A percentile compares a stretch with the other conserved stretches of the same genome.
Evolutionary conservation across 2,329 filamentous ascomycete genomes (phyloP).

Genomic region (Hypoxylon sp.): DNA sequence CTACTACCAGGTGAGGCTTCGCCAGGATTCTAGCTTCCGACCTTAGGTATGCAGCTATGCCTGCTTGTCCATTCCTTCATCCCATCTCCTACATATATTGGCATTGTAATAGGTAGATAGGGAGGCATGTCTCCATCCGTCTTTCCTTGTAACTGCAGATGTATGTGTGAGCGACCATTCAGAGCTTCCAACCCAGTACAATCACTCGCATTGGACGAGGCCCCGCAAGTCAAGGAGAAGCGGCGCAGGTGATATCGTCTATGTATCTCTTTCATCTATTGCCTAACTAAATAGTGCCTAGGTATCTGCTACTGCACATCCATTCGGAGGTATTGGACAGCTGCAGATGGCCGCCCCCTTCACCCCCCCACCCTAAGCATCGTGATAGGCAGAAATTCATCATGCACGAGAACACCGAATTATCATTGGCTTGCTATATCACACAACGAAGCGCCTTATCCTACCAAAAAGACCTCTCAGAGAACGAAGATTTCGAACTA

Average conservation of each 20-base stretch:
- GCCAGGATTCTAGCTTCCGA: slow-evolving; percentile 37
- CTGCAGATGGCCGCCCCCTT: slow-evolving; percentile 37
- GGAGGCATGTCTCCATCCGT: slow-evolving; percentile 17
- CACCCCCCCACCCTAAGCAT: slow-evolving; percentile 28
- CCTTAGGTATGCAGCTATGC: slow-evolving; percentile 34
- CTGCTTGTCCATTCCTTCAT: slow-evolving; percentile 32
- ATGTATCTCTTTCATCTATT: slow-evolving; percentile 14
- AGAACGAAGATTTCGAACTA: slow-evolving; percentile 14
- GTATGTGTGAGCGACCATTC: slow-evolving; percentile 26
- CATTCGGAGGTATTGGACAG: slow-evolving; percentile 41
- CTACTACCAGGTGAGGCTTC: slow-evolving; percentile 32
- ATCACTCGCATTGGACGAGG: slow-evolving; percentile 28
- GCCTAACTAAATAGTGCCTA: slow-evolving; percentile 12
- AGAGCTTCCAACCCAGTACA: slow-evolving; percentile 23
- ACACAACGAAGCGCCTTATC: slow-evolving; percentile 48
- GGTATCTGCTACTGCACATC: slow-evolving; percentile 24
- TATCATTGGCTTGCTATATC: slow-evolving; percentile 45
- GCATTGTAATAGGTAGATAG: slow-evolving; percentile 31
- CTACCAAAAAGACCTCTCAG: slow-evolving; percentile 40
- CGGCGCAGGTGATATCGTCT: slow-evolving; percentile 17
- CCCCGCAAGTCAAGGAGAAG: slow-evolving; percentile 33
- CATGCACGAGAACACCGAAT: slow-evolving; percentile 35
- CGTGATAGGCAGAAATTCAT: slow-evolving; percentile 44
- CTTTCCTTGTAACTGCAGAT: slow-evolving; percentile 23
- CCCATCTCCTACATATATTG: slow-evolving; percentile 35